A percentile compares a stretch with the other conserved stretches of the same genome.
Conservation (phyloP, 352 stramenopile species). For the Phytophthora ohioensis region DNA sequence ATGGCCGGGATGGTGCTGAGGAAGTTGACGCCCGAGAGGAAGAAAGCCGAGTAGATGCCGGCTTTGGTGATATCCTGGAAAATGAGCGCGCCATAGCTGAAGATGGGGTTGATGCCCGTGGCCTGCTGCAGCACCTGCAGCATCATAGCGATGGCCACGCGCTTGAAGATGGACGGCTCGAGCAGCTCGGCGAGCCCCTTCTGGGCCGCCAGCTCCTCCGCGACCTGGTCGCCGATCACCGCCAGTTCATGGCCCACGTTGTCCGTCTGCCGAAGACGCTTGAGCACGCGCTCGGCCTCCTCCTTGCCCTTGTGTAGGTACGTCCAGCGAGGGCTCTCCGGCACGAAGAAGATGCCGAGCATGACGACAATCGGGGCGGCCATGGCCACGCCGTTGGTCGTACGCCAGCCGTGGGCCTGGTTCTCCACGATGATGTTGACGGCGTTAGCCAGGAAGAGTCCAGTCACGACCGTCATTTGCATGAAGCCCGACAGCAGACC, state of each 20-base stretch:
- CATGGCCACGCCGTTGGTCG: no score
- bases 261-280: background rate
- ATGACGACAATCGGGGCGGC: no score
- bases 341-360: no score
- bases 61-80: conserved; percentile 23
- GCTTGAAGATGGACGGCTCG: conserved; percentile 28
- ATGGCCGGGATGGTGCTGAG: conserved; percentile 51
- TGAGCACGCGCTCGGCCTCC: no score
- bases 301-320: no score
- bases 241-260: conserved; percentile 20
- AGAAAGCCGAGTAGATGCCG: conserved; percentile 15
- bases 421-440: no score
- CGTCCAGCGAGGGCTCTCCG: no score
- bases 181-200: conserved; percentile 37
- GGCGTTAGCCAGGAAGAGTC: no score
- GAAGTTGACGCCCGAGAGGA: conserved; percentile 41
- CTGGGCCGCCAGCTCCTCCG: conserved; percentile 29
- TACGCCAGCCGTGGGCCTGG: no score
- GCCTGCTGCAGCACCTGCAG: conserved; percentile 26
- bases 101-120: conserved; percentile 42
- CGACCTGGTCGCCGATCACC: conserved; percentile 37
- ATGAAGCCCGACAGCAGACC: no score
- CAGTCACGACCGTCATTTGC: no score
- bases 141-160: conserved; percentile 21
- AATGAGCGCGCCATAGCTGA: conserved; percentile 21